phyloP scores from a whole-genome alignment of 768 basidiomycete species.

The Multifurca ochricompacta region DNA sequence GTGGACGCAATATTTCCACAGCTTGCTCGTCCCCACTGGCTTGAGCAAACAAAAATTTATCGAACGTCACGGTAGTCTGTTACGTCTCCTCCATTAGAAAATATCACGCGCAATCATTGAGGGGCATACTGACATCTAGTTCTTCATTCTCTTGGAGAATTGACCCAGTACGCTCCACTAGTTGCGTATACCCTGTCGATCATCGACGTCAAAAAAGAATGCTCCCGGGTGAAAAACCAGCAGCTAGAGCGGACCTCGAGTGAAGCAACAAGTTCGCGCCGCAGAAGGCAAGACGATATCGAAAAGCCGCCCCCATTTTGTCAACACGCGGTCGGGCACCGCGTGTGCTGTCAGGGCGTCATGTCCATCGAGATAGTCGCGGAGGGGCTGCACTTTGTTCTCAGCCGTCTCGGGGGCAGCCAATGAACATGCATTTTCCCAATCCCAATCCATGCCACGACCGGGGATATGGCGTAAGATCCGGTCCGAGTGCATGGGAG shows the following conservation, averaged over 20 bases:
- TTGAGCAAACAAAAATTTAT: slow-evolving; percentile 44
- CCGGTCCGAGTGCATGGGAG: slow-evolving; percentile 18
- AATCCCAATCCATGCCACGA: slow-evolving; percentile 35
- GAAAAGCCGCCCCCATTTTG: slow-evolving; percentile 72
- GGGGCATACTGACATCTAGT: slow-evolving; percentile 45
- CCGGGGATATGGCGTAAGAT: slow-evolving; percentile 51
- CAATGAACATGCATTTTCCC: slow-evolving; percentile 34
- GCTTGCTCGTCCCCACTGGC: slow-evolving; percentile 34
- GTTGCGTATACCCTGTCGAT: slow-evolving; percentile 58
- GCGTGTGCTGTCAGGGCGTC: slow-evolving; percentile 21
- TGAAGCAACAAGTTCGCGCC: slow-evolving; percentile 69
- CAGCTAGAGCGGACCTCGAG: slow-evolving; percentile 45
- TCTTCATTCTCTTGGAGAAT: slow-evolving; percentile 63
- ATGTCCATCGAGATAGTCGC: slow-evolving; percentile 36
- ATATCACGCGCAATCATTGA: not conserved
- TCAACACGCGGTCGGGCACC: slow-evolving; percentile 55
- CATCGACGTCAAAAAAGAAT: slow-evolving; percentile 1
- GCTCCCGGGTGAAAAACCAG: not conserved
- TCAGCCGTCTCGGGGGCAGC: slow-evolving; percentile 7
- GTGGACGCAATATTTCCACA: slow-evolving; percentile 45
- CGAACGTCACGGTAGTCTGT: slow-evolving; percentile 56
- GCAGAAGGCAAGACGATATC: slow-evolving; percentile 67
- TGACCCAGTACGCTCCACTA: slow-evolving; percentile 74
- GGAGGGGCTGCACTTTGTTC: slow-evolving; percentile 23
- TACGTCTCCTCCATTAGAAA: not conserved